Percentiles rank a stretch among this genome's conserved stretches.
Evolutionary conservation across 345 rosid genomes (phyloP).

Genomic region (Hevea brasiliensis): DNA sequence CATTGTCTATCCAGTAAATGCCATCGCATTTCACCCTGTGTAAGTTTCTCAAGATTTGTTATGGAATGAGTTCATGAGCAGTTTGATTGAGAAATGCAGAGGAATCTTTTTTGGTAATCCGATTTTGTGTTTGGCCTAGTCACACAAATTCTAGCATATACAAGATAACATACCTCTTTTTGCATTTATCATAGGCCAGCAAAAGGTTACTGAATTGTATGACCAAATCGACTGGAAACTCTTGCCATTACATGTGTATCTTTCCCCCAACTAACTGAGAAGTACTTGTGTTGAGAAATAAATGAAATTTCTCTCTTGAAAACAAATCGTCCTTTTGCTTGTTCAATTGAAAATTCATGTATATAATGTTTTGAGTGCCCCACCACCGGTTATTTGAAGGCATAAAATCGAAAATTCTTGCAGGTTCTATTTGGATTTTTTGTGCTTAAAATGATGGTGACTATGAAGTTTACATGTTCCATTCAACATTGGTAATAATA

Average conservation of each 20-base stretch:
- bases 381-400: background rate
- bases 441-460: background rate
- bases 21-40: slow-evolving; percentile 98
- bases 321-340: background rate
- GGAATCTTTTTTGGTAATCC: no score
- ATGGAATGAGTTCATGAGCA: background rate
- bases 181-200: background rate
- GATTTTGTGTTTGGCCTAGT: background rate
- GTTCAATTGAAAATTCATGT: background rate
- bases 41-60: slow-evolving; percentile 41
- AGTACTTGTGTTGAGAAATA: background rate
- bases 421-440: background rate
- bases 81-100: background rate
- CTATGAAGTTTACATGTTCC: background rate
- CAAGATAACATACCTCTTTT: background rate
- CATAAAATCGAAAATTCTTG: background rate
- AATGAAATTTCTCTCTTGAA: background rate
- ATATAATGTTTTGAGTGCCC: background rate
- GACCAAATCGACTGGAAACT: background rate
- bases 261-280: background rate
- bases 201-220: background rate
- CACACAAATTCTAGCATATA: background rate
- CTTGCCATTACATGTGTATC: background rate
- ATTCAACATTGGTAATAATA: background rate
- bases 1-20: slow-evolving; percentile 92